Percentiles rank a stretch among this genome's conserved stretches.
These are phyloP conservation scores for Blastobotrys muscicola DNA, from an alignment of 805 yeast genomes.

Conservation along the genomic window DNA sequence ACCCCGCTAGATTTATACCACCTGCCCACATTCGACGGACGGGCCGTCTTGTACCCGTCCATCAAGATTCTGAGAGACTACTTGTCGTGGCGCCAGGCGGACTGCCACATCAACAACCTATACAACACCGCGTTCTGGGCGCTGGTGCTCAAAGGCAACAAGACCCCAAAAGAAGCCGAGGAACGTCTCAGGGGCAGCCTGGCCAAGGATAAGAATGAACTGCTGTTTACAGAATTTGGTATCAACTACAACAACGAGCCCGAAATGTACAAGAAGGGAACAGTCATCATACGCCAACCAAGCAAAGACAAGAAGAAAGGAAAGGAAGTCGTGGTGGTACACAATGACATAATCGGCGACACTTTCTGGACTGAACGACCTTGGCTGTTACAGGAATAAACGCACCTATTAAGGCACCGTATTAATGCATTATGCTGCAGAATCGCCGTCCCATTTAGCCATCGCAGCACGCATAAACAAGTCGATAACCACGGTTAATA, in stretches of 20 bases:
- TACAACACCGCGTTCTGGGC: slow-evolving; percentile 93
- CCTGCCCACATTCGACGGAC: slow-evolving; percentile 82
- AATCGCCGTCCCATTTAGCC: too few species aligned
- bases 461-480: too few species aligned
- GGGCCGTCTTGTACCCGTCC: slow-evolving; percentile 82
- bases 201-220: slow-evolving; percentile 80
- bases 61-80: slow-evolving; percentile 59
- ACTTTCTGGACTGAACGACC: slow-evolving; percentile 50
- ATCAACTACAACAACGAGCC: slow-evolving; percentile 88
- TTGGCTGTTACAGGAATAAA: slow-evolving; percentile 15
- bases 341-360: slow-evolving; percentile 56
- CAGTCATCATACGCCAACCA: slow-evolving; percentile 45
- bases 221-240: slow-evolving; percentile 64
- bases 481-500: too few species aligned
- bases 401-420: not conserved
- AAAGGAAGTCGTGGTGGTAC: slow-evolving; percentile 36
- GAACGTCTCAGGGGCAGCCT: slow-evolving; percentile 61
- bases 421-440: too few species aligned
- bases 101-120: slow-evolving; percentile 86
- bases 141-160: slow-evolving; percentile 56
- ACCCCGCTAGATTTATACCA: slow-evolving; percentile 39
- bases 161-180: slow-evolving; percentile 77
- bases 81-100: slow-evolving; percentile 91
- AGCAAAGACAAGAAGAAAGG: slow-evolving; percentile 37
- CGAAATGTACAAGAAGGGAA: slow-evolving; percentile 82